Evolutionary conservation across 208 protist species (phyloP).

Genomic region (Balamuthia mandrillaris): DNA sequence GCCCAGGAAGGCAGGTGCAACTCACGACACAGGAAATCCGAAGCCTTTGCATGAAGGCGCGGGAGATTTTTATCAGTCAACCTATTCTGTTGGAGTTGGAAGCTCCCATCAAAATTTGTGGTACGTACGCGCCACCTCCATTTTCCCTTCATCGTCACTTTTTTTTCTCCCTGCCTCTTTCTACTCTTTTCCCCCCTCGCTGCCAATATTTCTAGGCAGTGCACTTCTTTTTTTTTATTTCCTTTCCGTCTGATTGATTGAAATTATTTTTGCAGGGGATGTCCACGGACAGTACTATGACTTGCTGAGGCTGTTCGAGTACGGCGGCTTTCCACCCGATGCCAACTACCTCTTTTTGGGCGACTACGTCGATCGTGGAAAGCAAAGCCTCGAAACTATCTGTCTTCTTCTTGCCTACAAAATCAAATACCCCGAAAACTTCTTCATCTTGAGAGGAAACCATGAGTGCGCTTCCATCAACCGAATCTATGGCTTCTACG

Average conservation of each 20-base stretch:
- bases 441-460: slow-evolving; percentile 97
- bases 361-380: slow-evolving; percentile 98
- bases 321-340: slow-evolving; percentile 95
- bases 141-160: neutral
- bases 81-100: slow-evolving; percentile 79
- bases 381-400: slow-evolving; percentile 96
- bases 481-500: slow-evolving; percentile 97
- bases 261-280: slow-evolving; percentile 80
- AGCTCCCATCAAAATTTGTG: slow-evolving; percentile 80
- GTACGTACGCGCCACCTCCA: slow-evolving; percentile 23
- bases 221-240: neutral
- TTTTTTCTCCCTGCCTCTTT: neutral
- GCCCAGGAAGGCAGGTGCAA: slow-evolving; percentile 68
- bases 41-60: slow-evolving; percentile 61
- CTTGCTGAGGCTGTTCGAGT: slow-evolving; percentile 97
- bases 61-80: slow-evolving; percentile 78
- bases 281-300: slow-evolving; percentile 99
- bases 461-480: slow-evolving; percentile 97
- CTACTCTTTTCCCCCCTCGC: neutral
- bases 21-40: slow-evolving; percentile 72
- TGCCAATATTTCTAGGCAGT: neutral
- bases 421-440: slow-evolving; percentile 90
- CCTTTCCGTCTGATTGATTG: neutral
- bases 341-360: slow-evolving; percentile 99
- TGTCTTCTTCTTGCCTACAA: slow-evolving; percentile 74